Percentiles rank a stretch among this genome's conserved stretches.
Evolutionary conservation across 2,329 filamentous ascomycete genomes (phyloP).

Genomic region (Corinectria fuckeliana): DNA sequence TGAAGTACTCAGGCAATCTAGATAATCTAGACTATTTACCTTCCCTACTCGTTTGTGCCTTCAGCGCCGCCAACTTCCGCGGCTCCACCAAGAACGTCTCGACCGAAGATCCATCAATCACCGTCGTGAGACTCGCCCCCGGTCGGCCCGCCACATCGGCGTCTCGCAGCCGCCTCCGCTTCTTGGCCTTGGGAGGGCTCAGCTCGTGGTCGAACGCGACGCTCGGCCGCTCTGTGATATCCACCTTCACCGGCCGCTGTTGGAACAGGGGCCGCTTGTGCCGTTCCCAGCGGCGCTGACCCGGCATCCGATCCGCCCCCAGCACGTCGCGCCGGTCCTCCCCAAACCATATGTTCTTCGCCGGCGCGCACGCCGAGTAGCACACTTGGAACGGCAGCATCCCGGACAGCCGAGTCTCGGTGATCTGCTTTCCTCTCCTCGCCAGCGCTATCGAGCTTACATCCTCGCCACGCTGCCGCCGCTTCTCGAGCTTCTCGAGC

Average conservation of each 20-base stretch:
- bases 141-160: slow-evolving; percentile 20
- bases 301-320: slow-evolving; percentile 38
- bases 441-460: slow-evolving; percentile 29
- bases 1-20: no score
- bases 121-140: slow-evolving; percentile 23
- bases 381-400: slow-evolving; percentile 38
- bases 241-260: not conserved
- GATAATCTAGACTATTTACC: no score
- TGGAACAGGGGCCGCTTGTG: slow-evolving; percentile 20
- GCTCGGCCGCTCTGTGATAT: slow-evolving; percentile 17
- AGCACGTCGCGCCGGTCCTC: slow-evolving; percentile 37
- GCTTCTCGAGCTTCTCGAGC: slow-evolving; percentile 2
- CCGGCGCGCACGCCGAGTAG: slow-evolving; percentile 30
- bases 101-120: slow-evolving; percentile 13
- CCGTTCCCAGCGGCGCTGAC: slow-evolving; percentile 32
- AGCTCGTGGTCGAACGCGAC: slow-evolving; percentile 27
- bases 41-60: no score
- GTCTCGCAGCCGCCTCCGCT: slow-evolving; percentile 21
- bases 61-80: not conserved
- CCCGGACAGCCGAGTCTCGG: slow-evolving; percentile 32
- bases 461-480: slow-evolving; percentile 18
- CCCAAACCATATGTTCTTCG: slow-evolving; percentile 32
- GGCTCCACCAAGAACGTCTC: slow-evolving; percentile 20
- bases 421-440: slow-evolving; percentile 8
- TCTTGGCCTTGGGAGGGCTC: not conserved